Evolutionary conservation across 2,329 filamentous ascomycete species (phyloP).

Genomic region (Diaporthe sp.): DNA sequence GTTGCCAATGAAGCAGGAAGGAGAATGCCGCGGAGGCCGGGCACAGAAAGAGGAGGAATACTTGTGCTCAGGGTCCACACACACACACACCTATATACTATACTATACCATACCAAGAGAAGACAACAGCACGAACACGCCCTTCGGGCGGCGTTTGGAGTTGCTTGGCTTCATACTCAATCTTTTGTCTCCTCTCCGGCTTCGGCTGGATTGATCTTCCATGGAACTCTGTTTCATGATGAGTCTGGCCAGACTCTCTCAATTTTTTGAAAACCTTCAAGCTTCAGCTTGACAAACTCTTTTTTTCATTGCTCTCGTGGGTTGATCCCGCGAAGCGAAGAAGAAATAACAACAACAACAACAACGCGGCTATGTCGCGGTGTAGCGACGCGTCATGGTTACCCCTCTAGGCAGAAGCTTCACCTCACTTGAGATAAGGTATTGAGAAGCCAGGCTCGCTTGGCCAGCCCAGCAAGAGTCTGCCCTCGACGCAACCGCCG

Average conservation of each 20-base stretch:
- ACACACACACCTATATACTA: background rate
- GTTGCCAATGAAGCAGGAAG: conserved; percentile 9
- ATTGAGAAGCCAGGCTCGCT: background rate
- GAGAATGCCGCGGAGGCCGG: conserved; percentile 11
- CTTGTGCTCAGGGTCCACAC: background rate
- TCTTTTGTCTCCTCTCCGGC: conserved; percentile 28
- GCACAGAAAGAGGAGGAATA: conserved; percentile 28
- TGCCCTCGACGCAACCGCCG: background rate
- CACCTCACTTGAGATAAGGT: background rate
- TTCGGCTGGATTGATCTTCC: conserved; percentile 28
- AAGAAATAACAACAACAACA: conserved; percentile 1
- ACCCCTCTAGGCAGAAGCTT: background rate
- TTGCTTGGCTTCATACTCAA: conserved; percentile 15
- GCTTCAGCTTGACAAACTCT: conserved; percentile 20
- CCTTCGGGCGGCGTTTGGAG: conserved; percentile 12
- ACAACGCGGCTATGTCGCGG: background rate
- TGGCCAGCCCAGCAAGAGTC: background rate
- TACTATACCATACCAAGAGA: background rate
- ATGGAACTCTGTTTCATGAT: conserved; percentile 13
- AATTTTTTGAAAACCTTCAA: conserved; percentile 1
- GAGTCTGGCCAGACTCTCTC: background rate
- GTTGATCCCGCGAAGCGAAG: conserved; percentile 23
- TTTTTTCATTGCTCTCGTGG: conserved; percentile 33
- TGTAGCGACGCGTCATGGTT: background rate
- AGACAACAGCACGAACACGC: conserved; percentile 28